Base-by-base conservation (phyloP, 1,139 yeast genomes). In the Blastobotrys indianensis region DNA sequence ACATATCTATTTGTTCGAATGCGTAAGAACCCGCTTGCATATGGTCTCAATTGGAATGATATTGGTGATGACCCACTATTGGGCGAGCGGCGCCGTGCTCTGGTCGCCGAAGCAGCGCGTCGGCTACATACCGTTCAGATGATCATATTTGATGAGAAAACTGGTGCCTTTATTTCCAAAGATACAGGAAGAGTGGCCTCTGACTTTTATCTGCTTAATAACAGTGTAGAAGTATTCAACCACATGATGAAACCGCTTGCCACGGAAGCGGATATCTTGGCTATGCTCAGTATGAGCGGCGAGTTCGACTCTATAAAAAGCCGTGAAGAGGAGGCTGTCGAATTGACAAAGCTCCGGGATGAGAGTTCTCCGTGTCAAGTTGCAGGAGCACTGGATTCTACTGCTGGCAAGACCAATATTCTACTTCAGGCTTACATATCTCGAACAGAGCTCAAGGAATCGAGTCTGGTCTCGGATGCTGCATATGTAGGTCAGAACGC, bases 401-500 rank as follows among this genome's bases (percentile, higher is more conserved):
- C 95, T 0, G 88, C 80, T 50, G 94, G 94, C 4, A 94, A 94
- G 62, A 85, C 97, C 0, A 90, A 92, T 56, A 77, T 90, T 41
- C 72, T 94, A 41, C 69, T 94, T 32, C 99, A 94, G 63, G 82
- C 97, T 0, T 94, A 75, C 61, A 85, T 94, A 29, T 87, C 97
- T 0, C 81, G 81, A 50, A 80, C 88, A 0, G 58, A 64, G 9
- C 77, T 90, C 33, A 76, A 75, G 54, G 95, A 88, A 51, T 80
- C 97, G 1, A 85, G 97, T 0, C 70, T 94, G 51, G 72, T 79
- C 1, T 86, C 97, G 0, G 98, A 94, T 64, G 75, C 88, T 36
- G 85, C 86, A 51, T 94, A 92, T 62, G 95, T 94, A 49, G 97
- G 97, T 1, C 98, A 94, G 60, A 94, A 94, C 57, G 77, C 97